phyloP scores from a whole-genome alignment of 805 yeast species.

The Saccharomycopsis amapae region DNA sequence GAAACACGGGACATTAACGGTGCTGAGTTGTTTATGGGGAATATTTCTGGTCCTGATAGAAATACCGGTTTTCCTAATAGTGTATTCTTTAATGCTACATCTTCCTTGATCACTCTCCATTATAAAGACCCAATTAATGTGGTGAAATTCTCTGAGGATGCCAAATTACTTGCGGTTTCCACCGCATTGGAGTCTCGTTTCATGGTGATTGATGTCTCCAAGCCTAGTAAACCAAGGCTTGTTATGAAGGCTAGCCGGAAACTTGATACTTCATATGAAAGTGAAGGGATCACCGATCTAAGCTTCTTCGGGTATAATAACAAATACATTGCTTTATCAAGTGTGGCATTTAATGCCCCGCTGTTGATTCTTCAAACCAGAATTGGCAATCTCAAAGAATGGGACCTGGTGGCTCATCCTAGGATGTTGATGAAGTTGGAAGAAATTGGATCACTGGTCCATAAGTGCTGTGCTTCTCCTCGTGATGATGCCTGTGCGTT shows the following conservation, averaged over 20 bases:
- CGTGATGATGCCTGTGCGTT: constrained; percentile 82
- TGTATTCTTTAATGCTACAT: constrained; percentile 1
- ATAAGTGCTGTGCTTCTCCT: constrained; percentile 69
- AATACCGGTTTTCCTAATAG: not conserved
- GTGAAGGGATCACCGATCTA: constrained; percentile 84
- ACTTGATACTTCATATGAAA: constrained; percentile 59
- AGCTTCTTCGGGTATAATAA: constrained; percentile 64
- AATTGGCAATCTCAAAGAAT: constrained; percentile 37
- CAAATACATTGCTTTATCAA: constrained; percentile 45
- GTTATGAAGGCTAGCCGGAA: constrained; percentile 62
- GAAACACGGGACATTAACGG: not conserved
- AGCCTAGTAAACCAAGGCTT: constrained; percentile 56
- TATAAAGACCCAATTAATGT: constrained; percentile 79
- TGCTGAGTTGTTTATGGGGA: not conserved
- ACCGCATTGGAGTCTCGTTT: constrained; percentile 75
- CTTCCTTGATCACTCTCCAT: constrained; percentile 66
- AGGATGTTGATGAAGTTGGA: constrained; percentile 55
- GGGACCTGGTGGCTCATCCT: constrained; percentile 44
- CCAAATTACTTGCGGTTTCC: constrained; percentile 29
- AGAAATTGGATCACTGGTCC: constrained; percentile 77
- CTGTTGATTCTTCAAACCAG: constrained; percentile 63
- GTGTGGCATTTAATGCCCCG: constrained; percentile 57
- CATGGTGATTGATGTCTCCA: constrained; percentile 61
- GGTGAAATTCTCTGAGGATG: constrained; percentile 65
- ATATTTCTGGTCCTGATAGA: not conserved